A percentile compares a stretch with the other conserved stretches of the same genome.
These are phyloP conservation scores for Cladosporium velox DNA, from an alignment of 2,329 filamentous ascomycete genomes.

Conservation along the genomic window DNA sequence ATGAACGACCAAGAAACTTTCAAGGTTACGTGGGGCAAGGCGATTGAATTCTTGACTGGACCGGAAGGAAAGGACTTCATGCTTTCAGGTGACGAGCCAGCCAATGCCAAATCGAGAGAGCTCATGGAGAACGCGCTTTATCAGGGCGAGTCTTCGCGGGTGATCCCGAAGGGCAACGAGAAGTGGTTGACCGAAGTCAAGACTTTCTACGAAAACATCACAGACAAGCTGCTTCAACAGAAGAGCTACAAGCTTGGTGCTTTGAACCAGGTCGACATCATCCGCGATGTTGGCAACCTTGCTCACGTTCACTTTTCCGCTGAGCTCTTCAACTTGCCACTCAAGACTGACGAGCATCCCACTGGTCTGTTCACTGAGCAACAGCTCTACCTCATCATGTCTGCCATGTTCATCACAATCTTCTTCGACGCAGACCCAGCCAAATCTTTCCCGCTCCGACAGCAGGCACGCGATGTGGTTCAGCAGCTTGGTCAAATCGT, in stretches of 20 bases:
- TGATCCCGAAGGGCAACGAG: slow-evolving; percentile 35
- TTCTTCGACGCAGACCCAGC: slow-evolving; percentile 59
- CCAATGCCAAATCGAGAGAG: slow-evolving; percentile 46
- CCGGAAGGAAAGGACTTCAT: slow-evolving; percentile 50
- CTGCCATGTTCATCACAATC: slow-evolving; percentile 54
- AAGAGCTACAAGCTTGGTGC: slow-evolving; percentile 51
- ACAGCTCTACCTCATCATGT: slow-evolving; percentile 57
- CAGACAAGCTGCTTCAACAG: slow-evolving; percentile 45
- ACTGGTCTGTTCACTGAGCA: slow-evolving; percentile 55
- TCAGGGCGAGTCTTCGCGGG: slow-evolving; percentile 34
- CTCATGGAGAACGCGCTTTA: slow-evolving; percentile 49
- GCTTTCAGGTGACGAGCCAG: slow-evolving; percentile 47
- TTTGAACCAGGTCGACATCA: slow-evolving; percentile 50
- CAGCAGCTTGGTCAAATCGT: slow-evolving; percentile 54
- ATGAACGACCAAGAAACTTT: slow-evolving; percentile 47
- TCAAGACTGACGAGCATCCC: slow-evolving; percentile 56
- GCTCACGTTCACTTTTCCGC: slow-evolving; percentile 58
- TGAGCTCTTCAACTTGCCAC: slow-evolving; percentile 56
- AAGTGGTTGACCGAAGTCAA: slow-evolving; percentile 50
- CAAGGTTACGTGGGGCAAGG: slow-evolving; percentile 50
- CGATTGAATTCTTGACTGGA: slow-evolving; percentile 49
- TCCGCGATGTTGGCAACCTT: slow-evolving; percentile 55
- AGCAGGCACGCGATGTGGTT: slow-evolving; percentile 50
- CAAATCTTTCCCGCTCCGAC: slow-evolving; percentile 54
- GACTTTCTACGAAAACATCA: slow-evolving; percentile 52